A percentile compares a stretch with the other conserved stretches of the same genome.
Evolutionary conservation across 495 filamentous ascomycete species (phyloP).

Genomic region (Trichoderma erinaceum): DNA sequence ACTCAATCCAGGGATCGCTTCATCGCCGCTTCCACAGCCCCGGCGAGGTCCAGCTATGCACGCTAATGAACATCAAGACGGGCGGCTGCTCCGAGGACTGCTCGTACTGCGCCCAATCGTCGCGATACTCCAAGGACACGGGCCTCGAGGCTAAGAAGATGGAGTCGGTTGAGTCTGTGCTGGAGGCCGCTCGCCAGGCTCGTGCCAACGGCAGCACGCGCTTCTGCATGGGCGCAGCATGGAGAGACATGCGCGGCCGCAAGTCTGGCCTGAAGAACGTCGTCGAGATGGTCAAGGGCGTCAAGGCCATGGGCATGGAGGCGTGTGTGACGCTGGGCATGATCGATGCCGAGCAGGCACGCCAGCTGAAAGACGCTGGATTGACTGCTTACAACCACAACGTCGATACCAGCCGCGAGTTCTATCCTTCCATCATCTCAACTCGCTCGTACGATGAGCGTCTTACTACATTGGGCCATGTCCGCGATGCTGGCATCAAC

Average conservation of each 20-base stretch:
- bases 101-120: slow-evolving; percentile 82
- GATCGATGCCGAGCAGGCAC: slow-evolving; percentile 71
- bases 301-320: slow-evolving; percentile 76
- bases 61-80: slow-evolving; percentile 92
- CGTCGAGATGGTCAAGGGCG: slow-evolving; percentile 72
- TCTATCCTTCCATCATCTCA: slow-evolving; percentile 75
- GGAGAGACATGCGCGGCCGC: slow-evolving; percentile 85
- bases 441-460: slow-evolving; percentile 80
- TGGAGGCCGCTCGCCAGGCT: slow-evolving; percentile 66
- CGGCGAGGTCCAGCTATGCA: slow-evolving; percentile 76
- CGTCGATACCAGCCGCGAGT: slow-evolving; percentile 77
- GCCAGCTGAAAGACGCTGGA: slow-evolving; percentile 72
- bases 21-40: slow-evolving; percentile 80
- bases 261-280: slow-evolving; percentile 72
- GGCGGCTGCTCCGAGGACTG: slow-evolving; percentile 85
- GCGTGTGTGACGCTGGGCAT: slow-evolving; percentile 83
- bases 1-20: slow-evolving; percentile 49
- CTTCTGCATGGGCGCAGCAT: slow-evolving; percentile 90
- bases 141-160: slow-evolving; percentile 73
- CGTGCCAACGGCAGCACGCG: slow-evolving; percentile 73
- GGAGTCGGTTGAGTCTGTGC: slow-evolving; percentile 68
- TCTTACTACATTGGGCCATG: slow-evolving; percentile 63
- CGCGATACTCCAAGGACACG: slow-evolving; percentile 70
- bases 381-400: slow-evolving; percentile 90
- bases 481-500: slow-evolving; percentile 75